Conservation (phyloP, 371 early-diverging fungal species). For the Mucor circinelloides region DNA sequence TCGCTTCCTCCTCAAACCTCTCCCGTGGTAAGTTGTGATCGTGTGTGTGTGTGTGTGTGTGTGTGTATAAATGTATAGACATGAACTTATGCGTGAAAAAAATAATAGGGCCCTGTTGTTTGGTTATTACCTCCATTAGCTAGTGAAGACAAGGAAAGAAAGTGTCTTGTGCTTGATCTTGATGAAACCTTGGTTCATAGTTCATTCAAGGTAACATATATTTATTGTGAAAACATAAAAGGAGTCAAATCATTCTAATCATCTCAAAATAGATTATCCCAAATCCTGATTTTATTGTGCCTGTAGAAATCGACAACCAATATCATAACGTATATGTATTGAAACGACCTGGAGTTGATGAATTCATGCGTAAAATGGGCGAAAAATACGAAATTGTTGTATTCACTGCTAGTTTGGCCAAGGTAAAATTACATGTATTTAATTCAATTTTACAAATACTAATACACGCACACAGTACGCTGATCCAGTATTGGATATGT, state of each 20-base stretch:
- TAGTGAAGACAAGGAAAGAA: slow-evolving; percentile 40
- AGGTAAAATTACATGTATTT: slow-evolving; percentile 58
- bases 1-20: slow-evolving; percentile 20
- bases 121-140: slow-evolving; percentile 48
- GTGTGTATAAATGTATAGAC: neutral
- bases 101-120: slow-evolving; percentile 24
- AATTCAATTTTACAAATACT: neutral
- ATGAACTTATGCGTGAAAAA: neutral
- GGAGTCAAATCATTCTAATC: neutral
- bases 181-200: slow-evolving; percentile 71
- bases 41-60: neutral
- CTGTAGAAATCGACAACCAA: slow-evolving; percentile 89
- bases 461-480: slow-evolving; percentile 78
- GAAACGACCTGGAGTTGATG: slow-evolving; percentile 95
- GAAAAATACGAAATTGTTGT: slow-evolving; percentile 92
- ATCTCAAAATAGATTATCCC: slow-evolving; percentile 59
- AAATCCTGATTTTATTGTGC: slow-evolving; percentile 86
- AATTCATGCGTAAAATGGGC: slow-evolving; percentile 87
- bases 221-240: neutral
- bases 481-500: slow-evolving; percentile 92
- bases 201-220: slow-evolving; percentile 56
- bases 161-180: slow-evolving; percentile 67
- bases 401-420: slow-evolving; percentile 94
- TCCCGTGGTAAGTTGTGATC: slow-evolving; percentile 12
- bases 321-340: slow-evolving; percentile 93